Base-by-base conservation (phyloP, 1,284 basidiomycete genomes). In the Sporisorium sorghi region DNA sequence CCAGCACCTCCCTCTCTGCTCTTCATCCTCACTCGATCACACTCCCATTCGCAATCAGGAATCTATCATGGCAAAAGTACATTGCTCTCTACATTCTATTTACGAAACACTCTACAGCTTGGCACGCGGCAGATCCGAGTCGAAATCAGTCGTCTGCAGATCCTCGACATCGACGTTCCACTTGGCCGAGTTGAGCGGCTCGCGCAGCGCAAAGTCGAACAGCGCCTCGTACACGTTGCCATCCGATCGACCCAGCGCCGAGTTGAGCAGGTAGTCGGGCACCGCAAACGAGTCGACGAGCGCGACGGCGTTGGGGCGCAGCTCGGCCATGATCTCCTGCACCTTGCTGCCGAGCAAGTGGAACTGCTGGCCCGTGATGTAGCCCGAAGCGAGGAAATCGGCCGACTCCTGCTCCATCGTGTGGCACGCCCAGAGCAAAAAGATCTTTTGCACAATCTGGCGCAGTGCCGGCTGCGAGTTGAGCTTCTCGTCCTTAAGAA, bases 381-480 rank as follows among this genome's bases (percentile, higher is more conserved):
- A 85, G 26, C 85, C 84, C 2, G 78, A 84, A 3, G 81, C 73
- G n/a, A 86, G 72, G 78, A 86, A 86, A 43, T 86, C 85, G 64
- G 81, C 75, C 32, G 79, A 83, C 48, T 84, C 79, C 35, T 67
- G 32, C 35, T 77, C 71, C 82, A 80, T 80, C 15, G 76, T 79
- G 75, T 79, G 70, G 61, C 65, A 73, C 1, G 69, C 68, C 57
- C 63, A 79, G 8, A 80, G 61, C 19, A 80, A 57, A 57, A 78
- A 80, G 66, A 79, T 66, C 56, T 74, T 80, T 65, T 84, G 83
- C 63, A 86, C 84, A 48, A 86, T 76, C 28, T 78, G 73, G 58
- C 84, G 83, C 19, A 86, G 66, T 0, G 85, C 85, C 8, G 83
- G 84, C 55, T 83, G 75, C 28, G 69, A 48, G 67, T 83, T 82